Evolutionary conservation across 2,329 filamentous ascomycete species (phyloP).

Genomic region (Beauveria varroae): DNA sequence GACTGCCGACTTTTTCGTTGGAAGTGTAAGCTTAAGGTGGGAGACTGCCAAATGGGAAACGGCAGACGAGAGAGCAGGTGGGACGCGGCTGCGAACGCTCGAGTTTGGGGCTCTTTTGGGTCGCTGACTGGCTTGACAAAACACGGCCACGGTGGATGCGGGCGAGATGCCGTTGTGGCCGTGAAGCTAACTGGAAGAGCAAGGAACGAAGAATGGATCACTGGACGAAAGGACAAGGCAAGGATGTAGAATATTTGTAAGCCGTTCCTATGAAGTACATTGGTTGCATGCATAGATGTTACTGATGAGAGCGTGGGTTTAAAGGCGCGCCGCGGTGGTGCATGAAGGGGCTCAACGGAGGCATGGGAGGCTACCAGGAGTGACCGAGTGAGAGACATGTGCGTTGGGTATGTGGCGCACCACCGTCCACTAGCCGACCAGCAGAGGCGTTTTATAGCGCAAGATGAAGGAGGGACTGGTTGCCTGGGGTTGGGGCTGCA

Average conservation of each 20-base stretch:
- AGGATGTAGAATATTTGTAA: neutral
- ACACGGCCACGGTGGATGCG: neutral
- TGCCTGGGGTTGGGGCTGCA: neutral
- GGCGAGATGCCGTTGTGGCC: neutral
- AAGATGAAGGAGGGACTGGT: neutral
- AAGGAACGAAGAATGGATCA: neutral
- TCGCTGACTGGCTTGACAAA: constrained; percentile 1
- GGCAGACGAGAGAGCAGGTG: neutral
- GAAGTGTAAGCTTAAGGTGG: neutral
- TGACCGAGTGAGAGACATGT: neutral
- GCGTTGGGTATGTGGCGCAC: neutral
- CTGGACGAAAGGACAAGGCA: neutral
- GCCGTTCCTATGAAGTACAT: too few species aligned
- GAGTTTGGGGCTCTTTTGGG: neutral
- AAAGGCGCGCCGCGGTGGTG: neutral
- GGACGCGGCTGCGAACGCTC: neutral
- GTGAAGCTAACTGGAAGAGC: neutral
- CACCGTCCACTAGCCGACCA: neutral
- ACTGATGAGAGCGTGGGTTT: neutral
- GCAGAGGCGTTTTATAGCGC: neutral
- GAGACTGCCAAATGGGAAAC: too few species aligned
- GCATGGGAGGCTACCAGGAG: neutral
- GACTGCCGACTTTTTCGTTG: neutral
- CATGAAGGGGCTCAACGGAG: neutral
- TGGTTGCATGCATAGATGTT: neutral